Percentiles rank a stretch among this genome's conserved stretches.
Conservation (phyloP, 2,329 filamentous ascomycete genomes). For the Aspergillus tamarii region DNA sequence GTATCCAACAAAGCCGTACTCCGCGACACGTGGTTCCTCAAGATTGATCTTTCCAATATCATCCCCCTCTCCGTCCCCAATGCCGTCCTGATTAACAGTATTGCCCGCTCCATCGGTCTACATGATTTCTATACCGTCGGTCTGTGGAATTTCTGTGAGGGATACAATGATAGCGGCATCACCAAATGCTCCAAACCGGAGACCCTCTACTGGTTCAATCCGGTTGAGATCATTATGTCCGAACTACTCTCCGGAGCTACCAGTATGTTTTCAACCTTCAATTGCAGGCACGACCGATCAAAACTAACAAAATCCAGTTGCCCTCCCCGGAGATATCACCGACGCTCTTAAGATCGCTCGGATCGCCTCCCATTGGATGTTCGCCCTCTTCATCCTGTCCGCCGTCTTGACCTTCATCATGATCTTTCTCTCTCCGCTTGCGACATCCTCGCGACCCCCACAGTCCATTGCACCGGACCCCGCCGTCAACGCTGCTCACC, state of each 20-base stretch:
- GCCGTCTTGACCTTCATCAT: conserved; percentile 72
- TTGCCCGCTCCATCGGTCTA: conserved; percentile 81
- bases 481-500: conserved; percentile 28
- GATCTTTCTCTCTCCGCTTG: conserved; percentile 65
- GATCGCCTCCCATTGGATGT: conserved; percentile 82
- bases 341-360: conserved; percentile 74
- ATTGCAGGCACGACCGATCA: not conserved
- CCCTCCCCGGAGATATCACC: conserved; percentile 73
- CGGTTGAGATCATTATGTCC: conserved; percentile 75
- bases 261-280: conserved; percentile 51
- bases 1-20: conserved; percentile 65
- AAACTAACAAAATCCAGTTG: conserved; percentile 54
- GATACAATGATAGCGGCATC: conserved; percentile 70
- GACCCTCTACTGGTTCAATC: conserved; percentile 87
- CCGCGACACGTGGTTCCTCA: conserved; percentile 78
- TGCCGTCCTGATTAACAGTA: conserved; percentile 77
- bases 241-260: conserved; percentile 81
- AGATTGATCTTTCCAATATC: conserved; percentile 79
- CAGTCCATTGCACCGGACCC: conserved; percentile 36
- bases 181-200: conserved; percentile 73
- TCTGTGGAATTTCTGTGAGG: conserved; percentile 90
- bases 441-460: conserved; percentile 44
- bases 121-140: conserved; percentile 95
- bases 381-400: conserved; percentile 78
- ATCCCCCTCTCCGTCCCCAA: conserved; percentile 74